A percentile compares a stretch with the other conserved stretches of the same genome.
Evolutionary conservation across 176 grass and related monocot species (phyloP).

Genomic region (Tillandsia leiboldiana): DNA sequence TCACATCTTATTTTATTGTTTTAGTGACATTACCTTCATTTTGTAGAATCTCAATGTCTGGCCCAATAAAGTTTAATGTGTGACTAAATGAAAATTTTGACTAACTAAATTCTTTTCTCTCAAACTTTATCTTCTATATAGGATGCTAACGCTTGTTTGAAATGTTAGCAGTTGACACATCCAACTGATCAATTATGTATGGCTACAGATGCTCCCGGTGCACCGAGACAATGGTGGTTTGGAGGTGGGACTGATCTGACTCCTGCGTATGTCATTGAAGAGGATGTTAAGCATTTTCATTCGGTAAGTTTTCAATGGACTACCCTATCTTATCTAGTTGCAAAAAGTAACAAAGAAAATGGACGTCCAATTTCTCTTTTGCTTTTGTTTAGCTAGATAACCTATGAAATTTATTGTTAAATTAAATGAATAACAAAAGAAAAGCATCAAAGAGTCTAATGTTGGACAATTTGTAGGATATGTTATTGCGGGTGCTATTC

Average conservation of each 20-base stretch:
- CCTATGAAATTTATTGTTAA: too few relatives aligned
- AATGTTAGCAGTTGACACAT: not conserved
- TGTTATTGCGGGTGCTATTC: not conserved
- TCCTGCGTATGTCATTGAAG: slow-evolving; percentile 89
- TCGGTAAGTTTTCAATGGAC: slow-evolving; percentile 35
- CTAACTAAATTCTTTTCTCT: too few relatives aligned
- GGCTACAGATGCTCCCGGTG: slow-evolving; percentile 66
- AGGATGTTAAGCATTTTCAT: slow-evolving; percentile 99
- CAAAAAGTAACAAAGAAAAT: too few relatives aligned
- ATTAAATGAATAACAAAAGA: too few relatives aligned
- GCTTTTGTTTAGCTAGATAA: too few relatives aligned
- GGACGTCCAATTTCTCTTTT: too few relatives aligned
- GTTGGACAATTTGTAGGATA: not conserved
- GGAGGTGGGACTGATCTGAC: slow-evolving; percentile 98
- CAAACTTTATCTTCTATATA: too few relatives aligned
- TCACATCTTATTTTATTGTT: not conserved
- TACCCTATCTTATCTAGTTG: not conserved
- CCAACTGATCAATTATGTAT: not conserved
- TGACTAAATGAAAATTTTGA: too few relatives aligned
- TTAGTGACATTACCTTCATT: not conserved
- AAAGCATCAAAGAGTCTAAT: too few relatives aligned
- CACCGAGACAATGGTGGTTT: slow-evolving; percentile 98
- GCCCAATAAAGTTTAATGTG: too few relatives aligned
- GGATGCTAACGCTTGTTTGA: not conserved
- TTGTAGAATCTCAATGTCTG: not conserved